These are phyloP conservation scores for Mycena floridula DNA, from an alignment of 768 basidiomycete genomes.

Conservation along the genomic window DNA sequence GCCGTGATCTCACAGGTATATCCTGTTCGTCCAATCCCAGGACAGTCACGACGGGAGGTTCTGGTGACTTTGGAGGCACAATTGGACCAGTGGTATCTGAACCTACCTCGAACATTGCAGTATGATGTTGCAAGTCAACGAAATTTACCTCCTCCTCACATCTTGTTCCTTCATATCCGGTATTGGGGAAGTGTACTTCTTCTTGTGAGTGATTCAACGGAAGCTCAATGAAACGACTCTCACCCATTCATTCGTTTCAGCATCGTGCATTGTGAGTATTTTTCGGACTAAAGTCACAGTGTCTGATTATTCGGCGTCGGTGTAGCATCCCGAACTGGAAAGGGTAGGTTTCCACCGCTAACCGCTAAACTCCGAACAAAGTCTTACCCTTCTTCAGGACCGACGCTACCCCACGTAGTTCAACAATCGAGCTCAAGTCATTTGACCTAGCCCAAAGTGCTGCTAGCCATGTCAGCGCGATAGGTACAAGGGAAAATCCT, in stretches of 20 bases:
- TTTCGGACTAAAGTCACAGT: constrained; percentile 1
- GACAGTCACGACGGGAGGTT: constrained; percentile 39
- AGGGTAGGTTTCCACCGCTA: constrained; percentile 44
- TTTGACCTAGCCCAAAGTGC: constrained; percentile 74
- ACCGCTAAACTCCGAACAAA: no score
- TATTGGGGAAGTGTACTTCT: constrained; percentile 75
- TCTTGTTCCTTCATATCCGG: constrained; percentile 64
- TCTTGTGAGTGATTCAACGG: constrained; percentile 19
- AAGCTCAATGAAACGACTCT: neutral
- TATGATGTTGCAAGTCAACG: constrained; percentile 53
- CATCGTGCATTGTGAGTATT: constrained; percentile 72
- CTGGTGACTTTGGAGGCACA: constrained; percentile 55
- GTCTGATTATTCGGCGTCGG: constrained; percentile 7
- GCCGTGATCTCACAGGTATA: constrained; percentile 64
- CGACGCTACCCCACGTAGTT: constrained; percentile 38
- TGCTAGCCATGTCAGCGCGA: constrained; percentile 62
- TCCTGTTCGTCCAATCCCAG: constrained; percentile 50
- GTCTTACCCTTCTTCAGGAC: no score
- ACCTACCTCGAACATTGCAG: constrained; percentile 56
- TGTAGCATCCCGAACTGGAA: constrained; percentile 69
- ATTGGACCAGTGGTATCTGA: constrained; percentile 70
- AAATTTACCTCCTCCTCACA: constrained; percentile 52
- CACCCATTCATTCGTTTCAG: neutral
- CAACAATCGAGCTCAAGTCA: constrained; percentile 52
- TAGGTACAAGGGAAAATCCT: constrained; percentile 31